Evolutionary conservation across 2,329 filamentous ascomycete species (phyloP), one percentile per base, ranked within the genome.

Genomic region (Pseudohalonectria lignicola): DNA sequence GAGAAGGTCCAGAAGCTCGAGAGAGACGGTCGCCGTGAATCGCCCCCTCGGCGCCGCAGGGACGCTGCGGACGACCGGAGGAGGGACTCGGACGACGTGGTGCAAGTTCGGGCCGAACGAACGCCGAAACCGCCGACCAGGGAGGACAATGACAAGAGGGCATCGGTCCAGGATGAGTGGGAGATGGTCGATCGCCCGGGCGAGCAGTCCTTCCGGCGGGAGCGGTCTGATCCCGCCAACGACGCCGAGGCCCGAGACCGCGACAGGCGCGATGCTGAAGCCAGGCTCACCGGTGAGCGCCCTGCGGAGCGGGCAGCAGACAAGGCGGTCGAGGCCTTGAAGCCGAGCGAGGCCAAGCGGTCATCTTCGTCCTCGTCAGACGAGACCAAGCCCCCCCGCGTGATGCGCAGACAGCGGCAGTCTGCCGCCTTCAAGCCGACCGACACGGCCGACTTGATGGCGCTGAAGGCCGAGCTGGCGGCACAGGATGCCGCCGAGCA

Each of bases 351-450:
- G 4, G 54, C 59, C 39, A n/a, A n/a, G n/a, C n/a, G n/a, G n/a
- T n/a, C n/a, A n/a, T n/a, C n/a, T n/a, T 68, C 67, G 3, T 53
- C 57, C 6, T 50, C 54, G 0, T 63, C 67, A 19, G 61, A 59
- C 19, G 57, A 65, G 28, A 53, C 49, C n/a, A 61, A 59, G 39
- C 34, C 49, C 15, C 52, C 54, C 35, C 17, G 36, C 3, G 43
- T 53, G 8, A 55, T 56, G 15, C 61, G 67, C 31, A 60, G 62
- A 6, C 49, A 49, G 18, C 59, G 58, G 13, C 47, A 54, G 26
- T 57, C 66, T 1, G 52, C 55, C 31, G 58, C 56, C 2, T 76
- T 76, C 43, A 60, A 73, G 41, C 71, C 71, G 5, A 75, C 67
- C 20, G 65, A 76, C 45, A 61, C 69, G 3, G 61, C 60, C 21